These are phyloP conservation scores for Bryoglossum gracile DNA, from an alignment of 495 filamentous ascomycete species.

Conservation along the genomic window DNA sequence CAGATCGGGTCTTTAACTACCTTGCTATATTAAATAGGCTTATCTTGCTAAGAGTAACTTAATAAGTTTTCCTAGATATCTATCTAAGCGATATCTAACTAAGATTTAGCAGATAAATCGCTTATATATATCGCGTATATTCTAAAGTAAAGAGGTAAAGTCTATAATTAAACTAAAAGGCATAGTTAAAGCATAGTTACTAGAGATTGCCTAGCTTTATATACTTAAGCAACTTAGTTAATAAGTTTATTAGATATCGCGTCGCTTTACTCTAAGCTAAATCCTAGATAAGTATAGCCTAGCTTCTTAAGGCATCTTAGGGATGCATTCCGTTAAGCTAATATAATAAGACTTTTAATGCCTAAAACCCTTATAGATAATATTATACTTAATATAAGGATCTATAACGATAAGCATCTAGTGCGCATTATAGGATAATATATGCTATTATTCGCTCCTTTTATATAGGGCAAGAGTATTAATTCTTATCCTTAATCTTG, in stretches of 20 bases:
- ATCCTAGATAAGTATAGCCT: neutral
- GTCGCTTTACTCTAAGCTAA: neutral
- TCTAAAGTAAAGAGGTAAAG: neutral
- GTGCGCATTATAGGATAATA: neutral
- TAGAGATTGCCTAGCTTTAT: neutral
- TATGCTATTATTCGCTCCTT: neutral
- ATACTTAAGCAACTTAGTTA: neutral
- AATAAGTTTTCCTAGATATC: neutral
- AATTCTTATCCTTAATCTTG: neutral
- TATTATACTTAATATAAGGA: neutral
- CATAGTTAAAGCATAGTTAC: neutral
- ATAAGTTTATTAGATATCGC: neutral
- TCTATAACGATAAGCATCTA: neutral
- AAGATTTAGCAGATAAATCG: conserved; percentile 1
- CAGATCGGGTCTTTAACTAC: conserved; percentile 8
- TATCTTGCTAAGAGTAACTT: conserved; percentile 1
- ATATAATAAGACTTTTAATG: neutral
- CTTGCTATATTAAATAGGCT: conserved; percentile 5
- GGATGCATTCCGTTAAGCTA: neutral
- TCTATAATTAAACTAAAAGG: neutral
- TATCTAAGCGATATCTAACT: conserved; percentile 1
- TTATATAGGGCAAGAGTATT: neutral
- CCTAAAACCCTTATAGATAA: neutral
- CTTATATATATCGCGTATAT: conserved; percentile 9
- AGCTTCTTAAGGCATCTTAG: neutral